Evolutionary conservation across 2,329 filamentous ascomycete genomes (phyloP), one percentile per base, ranked within the genome.

Genomic region (Ambrosiella beaveri): DNA sequence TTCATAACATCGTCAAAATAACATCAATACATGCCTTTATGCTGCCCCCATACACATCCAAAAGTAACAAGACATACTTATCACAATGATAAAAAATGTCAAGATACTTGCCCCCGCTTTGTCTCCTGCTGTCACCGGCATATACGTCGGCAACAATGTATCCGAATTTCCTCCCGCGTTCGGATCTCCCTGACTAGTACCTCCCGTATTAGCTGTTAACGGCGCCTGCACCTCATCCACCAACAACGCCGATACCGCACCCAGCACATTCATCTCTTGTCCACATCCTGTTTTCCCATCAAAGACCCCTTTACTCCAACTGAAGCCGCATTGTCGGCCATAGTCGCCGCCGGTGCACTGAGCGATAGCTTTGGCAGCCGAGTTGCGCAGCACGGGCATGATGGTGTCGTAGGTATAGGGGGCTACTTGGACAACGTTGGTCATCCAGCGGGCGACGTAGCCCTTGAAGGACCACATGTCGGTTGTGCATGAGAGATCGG

Each of bases 401-500:
- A 84, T 76, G n/a, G 66, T 66, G 1, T 71, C 66, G 35, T 69
- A 67, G 1, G 75, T 78, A 52, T 73, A 76, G 0, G 81, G 79
- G 1, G 79, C 78, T 37, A 83, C 63, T 60, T 78, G 71, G 2
- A 74, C 73, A 1, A 75, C 72, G 49, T 73, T 70, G 7, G 75
- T 74, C 63, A 82, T 73, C 75, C 78, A 81, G 19, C 76, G 73
- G 40, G 76, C 71, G 19, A 84, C 68, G 54, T 80, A 76, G 12
- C 78, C 80, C 64, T 84, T 83, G 73, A 82, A 84, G 5, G 77
- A 76, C 59, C 76, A 70, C 69, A 84, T 80, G 63, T 86, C 84
- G 49, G 74, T 75, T 62, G 79, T 79, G 70, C 84, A 86, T 2
- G 71, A 76, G 39, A 64, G 65, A 5, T 71, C 69, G 47, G 65